A percentile compares a stretch with the other conserved stretches of the same genome.
phyloP scores from a whole-genome alignment of 2,329 filamentous ascomycete genomes.

The Fusarium sarcochroum region DNA sequence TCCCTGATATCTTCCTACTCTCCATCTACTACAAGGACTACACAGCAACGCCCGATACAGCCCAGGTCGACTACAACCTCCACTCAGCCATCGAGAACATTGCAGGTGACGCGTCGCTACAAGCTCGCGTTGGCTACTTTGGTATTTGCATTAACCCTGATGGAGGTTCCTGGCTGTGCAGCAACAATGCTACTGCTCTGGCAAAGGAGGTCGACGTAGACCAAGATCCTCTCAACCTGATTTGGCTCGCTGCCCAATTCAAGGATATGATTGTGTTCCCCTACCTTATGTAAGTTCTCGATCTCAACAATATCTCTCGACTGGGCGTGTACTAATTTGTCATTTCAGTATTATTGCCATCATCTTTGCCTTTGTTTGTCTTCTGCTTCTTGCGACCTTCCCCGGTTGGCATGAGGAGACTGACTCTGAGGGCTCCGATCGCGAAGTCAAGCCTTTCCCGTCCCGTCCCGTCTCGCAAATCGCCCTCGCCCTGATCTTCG shows the following conservation, averaged over 20 bases:
- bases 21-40: constrained; percentile 97
- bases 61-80: constrained; percentile 92
- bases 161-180: constrained; percentile 92
- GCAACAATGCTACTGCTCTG: constrained; percentile 94
- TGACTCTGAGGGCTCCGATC: constrained; percentile 83
- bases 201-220: constrained; percentile 91
- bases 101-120: constrained; percentile 84
- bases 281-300: constrained; percentile 84
- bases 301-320: background rate
- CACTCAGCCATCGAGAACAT: constrained; percentile 90
- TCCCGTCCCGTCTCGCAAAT: constrained; percentile 93
- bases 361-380: constrained; percentile 95
- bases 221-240: constrained; percentile 95
- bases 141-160: constrained; percentile 96
- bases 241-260: constrained; percentile 97
- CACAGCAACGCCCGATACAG: constrained; percentile 82
- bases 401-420: constrained; percentile 97
- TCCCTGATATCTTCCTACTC: constrained; percentile 96
- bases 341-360: constrained; percentile 88
- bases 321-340: constrained; percentile 5
- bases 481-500: constrained; percentile 91
- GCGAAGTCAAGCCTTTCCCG: constrained; percentile 94
- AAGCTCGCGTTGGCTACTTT: constrained; percentile 96
- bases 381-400: constrained; percentile 95
- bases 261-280: constrained; percentile 99